phyloP scores from a whole-genome alignment of 2,329 filamentous ascomycete genomes.

The Ascochyta pisi region DNA sequence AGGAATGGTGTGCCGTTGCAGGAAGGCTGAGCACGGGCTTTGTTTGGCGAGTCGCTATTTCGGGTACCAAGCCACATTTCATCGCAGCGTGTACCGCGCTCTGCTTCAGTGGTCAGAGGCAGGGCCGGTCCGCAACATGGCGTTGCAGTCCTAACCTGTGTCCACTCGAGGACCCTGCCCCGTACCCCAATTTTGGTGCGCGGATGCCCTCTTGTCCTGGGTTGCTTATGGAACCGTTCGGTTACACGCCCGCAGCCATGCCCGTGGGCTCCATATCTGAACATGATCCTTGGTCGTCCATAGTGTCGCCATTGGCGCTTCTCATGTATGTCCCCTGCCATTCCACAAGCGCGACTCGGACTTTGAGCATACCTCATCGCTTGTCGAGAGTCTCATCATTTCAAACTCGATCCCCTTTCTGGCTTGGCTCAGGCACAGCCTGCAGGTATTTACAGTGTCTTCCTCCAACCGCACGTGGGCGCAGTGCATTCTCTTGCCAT shows the following conservation, averaged over 20 bases:
- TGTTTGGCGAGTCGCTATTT: conserved; percentile 39
- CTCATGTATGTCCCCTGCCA: conserved; percentile 29
- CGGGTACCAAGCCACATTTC: conserved; percentile 42
- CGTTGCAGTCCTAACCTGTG: conserved; percentile 29
- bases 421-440: conserved; percentile 48
- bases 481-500: conserved; percentile 38
- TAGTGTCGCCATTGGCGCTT: conserved; percentile 38
- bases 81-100: conserved; percentile 37
- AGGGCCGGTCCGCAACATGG: conserved; percentile 50
- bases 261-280: conserved; percentile 44
- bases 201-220: conserved; percentile 36
- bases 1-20: conserved; percentile 32
- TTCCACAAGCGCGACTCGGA: conserved; percentile 34
- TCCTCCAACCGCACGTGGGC: conserved; percentile 37
- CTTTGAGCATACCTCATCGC: conserved; percentile 38
- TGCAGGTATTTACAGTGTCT: conserved; percentile 48
- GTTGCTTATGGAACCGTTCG: conserved; percentile 45
- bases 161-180: conserved; percentile 22
- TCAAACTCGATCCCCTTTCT: conserved; percentile 29
- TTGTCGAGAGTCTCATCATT: conserved; percentile 22
- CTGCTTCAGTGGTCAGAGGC: conserved; percentile 35
- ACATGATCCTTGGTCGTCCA: conserved; percentile 31
- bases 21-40: conserved; percentile 41
- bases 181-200: conserved; percentile 41
- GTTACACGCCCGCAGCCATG: conserved; percentile 44